Evolutionary conservation across 2,329 filamentous ascomycete genomes (phyloP).

Genomic region (Colletotrichum sp.): DNA sequence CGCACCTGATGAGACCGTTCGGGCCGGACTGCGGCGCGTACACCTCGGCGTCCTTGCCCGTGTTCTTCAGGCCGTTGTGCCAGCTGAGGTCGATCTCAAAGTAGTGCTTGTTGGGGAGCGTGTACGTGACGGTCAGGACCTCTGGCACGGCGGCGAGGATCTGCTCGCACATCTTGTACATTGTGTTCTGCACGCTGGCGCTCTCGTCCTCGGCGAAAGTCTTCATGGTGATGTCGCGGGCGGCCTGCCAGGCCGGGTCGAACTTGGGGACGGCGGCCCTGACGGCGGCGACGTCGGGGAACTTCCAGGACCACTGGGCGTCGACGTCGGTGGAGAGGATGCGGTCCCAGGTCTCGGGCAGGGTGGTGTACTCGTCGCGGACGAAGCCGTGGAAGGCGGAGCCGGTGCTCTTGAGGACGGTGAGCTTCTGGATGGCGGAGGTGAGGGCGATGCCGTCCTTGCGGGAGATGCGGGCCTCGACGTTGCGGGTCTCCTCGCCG

Average conservation of each 20-base stretch:
- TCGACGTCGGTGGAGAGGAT: slow-evolving; percentile 95
- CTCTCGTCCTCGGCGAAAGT: slow-evolving; percentile 90
- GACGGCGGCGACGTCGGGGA: slow-evolving; percentile 72
- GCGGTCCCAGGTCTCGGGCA: slow-evolving; percentile 91
- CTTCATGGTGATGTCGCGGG: slow-evolving; percentile 86
- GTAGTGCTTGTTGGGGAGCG: slow-evolving; percentile 97
- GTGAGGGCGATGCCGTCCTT: slow-evolving; percentile 74
- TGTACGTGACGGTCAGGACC: slow-evolving; percentile 77
- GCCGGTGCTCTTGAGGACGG: slow-evolving; percentile 95
- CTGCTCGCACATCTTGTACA: slow-evolving; percentile 97
- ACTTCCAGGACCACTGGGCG: slow-evolving; percentile 83
- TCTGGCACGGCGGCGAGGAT: slow-evolving; percentile 79
- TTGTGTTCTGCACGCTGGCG: slow-evolving; percentile 93
- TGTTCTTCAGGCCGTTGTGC: slow-evolving; percentile 96
- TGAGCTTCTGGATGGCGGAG: slow-evolving; percentile 79
- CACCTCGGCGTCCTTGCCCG: slow-evolving; percentile 92
- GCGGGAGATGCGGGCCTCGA: slow-evolving; percentile 73
- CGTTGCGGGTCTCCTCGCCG: slow-evolving; percentile 83
- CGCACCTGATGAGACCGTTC: slow-evolving; percentile 95
- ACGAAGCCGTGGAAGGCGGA: slow-evolving; percentile 96
- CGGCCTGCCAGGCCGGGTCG: slow-evolving; percentile 77
- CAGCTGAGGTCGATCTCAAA: slow-evolving; percentile 97
- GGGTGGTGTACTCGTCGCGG: slow-evolving; percentile 89
- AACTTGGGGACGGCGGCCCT: slow-evolving; percentile 69
- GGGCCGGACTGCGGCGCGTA: slow-evolving; percentile 92